Evolutionary conservation across 176 grass and related monocot genomes (phyloP).

Genomic region (Rhynchospora tenuis): DNA sequence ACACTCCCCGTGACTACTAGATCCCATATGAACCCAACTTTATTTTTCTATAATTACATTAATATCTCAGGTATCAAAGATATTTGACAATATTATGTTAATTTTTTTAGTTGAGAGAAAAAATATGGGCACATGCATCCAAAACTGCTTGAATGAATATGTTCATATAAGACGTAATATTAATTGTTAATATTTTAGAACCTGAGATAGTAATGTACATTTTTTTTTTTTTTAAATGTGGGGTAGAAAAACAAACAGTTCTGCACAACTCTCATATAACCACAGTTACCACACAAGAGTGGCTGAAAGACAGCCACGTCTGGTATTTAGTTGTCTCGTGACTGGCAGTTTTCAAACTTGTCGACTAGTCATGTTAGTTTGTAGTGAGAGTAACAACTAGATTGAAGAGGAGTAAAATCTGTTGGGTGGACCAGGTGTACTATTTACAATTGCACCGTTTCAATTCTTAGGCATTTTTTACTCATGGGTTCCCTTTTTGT

Average conservation of each 20-base stretch:
- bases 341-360: slow-evolving; percentile 3
- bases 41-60: too few species aligned
- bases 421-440: neutral
- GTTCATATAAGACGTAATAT: too few species aligned
- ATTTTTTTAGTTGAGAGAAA: too few species aligned
- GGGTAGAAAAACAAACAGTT: too few species aligned
- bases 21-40: neutral
- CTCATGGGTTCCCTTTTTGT: neutral
- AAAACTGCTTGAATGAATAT: too few species aligned
- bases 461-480: neutral
- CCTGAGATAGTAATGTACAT: too few species aligned
- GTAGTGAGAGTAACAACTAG: neutral
- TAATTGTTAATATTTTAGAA: too few species aligned
- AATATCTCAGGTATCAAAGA: too few species aligned
- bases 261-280: neutral
- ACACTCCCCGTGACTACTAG: neutral
- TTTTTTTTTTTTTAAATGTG: too few species aligned
- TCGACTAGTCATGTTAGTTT: neutral
- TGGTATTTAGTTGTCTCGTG: neutral
- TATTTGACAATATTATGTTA: too few species aligned
- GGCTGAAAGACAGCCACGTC: neutral
- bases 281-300: too few species aligned
- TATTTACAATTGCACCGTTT: neutral
- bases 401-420: neutral
- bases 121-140: too few species aligned